Conservation (phyloP, 2,329 filamentous ascomycete genomes). For the Aspergillus versicolor region DNA sequence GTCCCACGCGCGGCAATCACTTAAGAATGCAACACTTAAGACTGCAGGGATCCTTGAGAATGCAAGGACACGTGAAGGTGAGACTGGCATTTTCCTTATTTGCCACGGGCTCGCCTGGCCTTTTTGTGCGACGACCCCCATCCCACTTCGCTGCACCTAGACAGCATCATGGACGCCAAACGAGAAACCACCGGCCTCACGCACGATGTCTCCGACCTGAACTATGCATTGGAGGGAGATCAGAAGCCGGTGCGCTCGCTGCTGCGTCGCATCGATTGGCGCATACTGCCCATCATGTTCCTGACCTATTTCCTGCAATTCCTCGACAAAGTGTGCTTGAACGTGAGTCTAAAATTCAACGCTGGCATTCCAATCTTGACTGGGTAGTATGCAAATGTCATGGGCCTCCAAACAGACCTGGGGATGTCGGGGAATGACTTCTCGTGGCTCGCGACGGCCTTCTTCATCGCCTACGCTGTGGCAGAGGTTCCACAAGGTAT, state of each 20-base stretch:
- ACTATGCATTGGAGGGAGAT: background rate
- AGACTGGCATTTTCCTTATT: no score
- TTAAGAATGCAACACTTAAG: no score
- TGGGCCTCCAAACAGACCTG: constrained; percentile 60
- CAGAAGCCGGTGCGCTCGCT: constrained; percentile 29
- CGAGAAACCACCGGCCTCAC: background rate
- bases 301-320: constrained; percentile 63
- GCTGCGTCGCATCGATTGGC: constrained; percentile 58
- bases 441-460: constrained; percentile 60
- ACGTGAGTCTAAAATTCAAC: background rate
- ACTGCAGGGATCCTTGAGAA: no score
- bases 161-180: background rate
- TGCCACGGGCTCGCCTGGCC: no score
- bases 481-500: constrained; percentile 61
- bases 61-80: no score
- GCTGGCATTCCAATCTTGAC: background rate
- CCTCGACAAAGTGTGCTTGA: constrained; percentile 56
- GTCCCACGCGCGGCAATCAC: no score
- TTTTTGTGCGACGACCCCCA: background rate
- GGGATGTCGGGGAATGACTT: constrained; percentile 61
- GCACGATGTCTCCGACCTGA: background rate
- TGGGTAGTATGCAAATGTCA: constrained; percentile 62
- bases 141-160: background rate
- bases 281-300: constrained; percentile 63
- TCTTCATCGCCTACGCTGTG: constrained; percentile 62